phyloP scores from a whole-genome alignment of 768 basidiomycete genomes.

The Lentinus brumalis region DNA sequence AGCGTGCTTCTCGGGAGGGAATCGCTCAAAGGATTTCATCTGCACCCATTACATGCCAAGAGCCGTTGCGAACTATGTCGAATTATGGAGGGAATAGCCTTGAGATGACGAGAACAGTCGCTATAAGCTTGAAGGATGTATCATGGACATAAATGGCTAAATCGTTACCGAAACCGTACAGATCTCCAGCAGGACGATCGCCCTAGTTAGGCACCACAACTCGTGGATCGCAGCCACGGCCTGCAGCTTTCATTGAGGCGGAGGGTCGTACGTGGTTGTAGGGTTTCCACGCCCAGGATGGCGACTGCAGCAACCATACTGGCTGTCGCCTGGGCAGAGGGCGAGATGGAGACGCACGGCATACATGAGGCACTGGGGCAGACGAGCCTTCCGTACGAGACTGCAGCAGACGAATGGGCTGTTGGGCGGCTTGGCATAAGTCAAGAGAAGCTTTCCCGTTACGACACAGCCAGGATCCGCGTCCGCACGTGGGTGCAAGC shows the following conservation, averaged over 20 bases:
- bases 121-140: background rate
- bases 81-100: background rate
- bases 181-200: constrained; percentile 13
- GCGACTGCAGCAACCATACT: constrained; percentile 4
- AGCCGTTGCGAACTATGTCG: background rate
- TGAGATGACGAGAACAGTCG: background rate
- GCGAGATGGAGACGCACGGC: constrained; percentile 6
- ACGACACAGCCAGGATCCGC: constrained; percentile 17
- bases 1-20: background rate
- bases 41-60: background rate
- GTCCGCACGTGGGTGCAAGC: constrained; percentile 6
- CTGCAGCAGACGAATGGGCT: background rate
- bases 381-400: background rate
- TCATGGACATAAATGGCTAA: background rate
- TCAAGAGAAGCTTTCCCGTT: constrained; percentile 9
- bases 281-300: constrained; percentile 10
- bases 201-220: constrained; percentile 10
- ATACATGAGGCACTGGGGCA: constrained; percentile 9
- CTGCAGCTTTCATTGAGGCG: constrained; percentile 13
- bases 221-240: constrained; percentile 3
- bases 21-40: background rate
- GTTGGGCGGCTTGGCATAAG: background rate
- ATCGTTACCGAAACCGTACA: constrained; percentile 4
- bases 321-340: constrained; percentile 9
- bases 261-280: constrained; percentile 8